phyloP scores from a whole-genome alignment of 2,329 filamentous ascomycete genomes.

The Grosmannia clavigera region DNA sequence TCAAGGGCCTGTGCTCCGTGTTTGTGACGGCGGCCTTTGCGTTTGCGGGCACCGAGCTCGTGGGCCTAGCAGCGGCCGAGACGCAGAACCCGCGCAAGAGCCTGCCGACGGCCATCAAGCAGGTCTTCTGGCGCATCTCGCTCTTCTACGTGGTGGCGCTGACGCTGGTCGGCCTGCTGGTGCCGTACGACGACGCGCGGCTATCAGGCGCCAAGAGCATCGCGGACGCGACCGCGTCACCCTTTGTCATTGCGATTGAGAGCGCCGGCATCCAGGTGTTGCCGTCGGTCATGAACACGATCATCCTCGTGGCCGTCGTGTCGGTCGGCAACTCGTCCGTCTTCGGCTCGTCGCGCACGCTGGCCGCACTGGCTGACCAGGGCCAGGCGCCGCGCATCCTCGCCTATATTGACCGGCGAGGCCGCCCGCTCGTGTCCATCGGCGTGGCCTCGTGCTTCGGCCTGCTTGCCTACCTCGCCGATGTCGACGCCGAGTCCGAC shows the following conservation, averaged over 20 bases:
- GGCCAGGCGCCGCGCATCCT: constrained; percentile 67
- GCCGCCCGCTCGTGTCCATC: constrained; percentile 68
- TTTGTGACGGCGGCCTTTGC: constrained; percentile 65
- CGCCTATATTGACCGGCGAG: constrained; percentile 70
- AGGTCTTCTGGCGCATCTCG: constrained; percentile 54
- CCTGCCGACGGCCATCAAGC: constrained; percentile 73
- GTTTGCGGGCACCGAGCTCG: constrained; percentile 61
- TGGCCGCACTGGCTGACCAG: constrained; percentile 82
- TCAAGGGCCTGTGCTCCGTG: constrained; percentile 60
- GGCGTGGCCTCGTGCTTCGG: constrained; percentile 53
- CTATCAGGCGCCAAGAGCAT: constrained; percentile 46
- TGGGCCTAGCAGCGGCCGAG: constrained; percentile 65
- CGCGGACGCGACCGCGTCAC: constrained; percentile 65
- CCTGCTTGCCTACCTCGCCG: constrained; percentile 65
- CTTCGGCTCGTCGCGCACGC: constrained; percentile 80
- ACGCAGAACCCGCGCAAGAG: constrained; percentile 57
- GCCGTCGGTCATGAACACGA: constrained; percentile 85
- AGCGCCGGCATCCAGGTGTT: constrained; percentile 71
- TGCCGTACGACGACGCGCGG: constrained; percentile 55
- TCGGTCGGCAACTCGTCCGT: constrained; percentile 88
- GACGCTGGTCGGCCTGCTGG: constrained; percentile 67
- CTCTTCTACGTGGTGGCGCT: constrained; percentile 83
- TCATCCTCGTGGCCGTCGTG: constrained; percentile 81
- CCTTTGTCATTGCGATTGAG: constrained; percentile 86
- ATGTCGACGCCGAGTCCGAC: constrained; percentile 42